Percentiles rank a stretch among this genome's conserved stretches.
Conservation (phyloP, 192 early-diverging fungal species). For the Obelidium mucronatum region DNA sequence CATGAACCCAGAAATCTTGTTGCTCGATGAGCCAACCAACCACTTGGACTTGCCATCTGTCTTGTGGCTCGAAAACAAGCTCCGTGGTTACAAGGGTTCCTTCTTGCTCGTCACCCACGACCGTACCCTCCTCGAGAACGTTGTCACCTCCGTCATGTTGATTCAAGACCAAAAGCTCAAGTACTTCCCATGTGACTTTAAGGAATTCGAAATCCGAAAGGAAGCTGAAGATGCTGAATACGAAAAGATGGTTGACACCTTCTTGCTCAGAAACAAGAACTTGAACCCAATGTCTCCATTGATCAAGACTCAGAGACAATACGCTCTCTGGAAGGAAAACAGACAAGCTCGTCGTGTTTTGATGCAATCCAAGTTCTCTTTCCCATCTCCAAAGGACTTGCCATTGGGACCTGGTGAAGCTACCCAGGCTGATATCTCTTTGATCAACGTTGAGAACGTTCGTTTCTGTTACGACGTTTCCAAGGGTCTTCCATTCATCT, state of each 20-base stretch:
- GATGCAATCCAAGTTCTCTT: conserved; percentile 56
- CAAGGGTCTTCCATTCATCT: conserved; percentile 58
- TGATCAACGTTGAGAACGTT: conserved; percentile 75
- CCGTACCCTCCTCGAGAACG: conserved; percentile 78
- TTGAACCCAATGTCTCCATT: conserved; percentile 67
- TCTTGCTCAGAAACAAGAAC: conserved; percentile 66
- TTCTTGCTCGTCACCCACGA: conserved; percentile 88
- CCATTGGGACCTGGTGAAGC: conserved; percentile 51
- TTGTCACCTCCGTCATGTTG: conserved; percentile 83
- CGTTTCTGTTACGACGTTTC: conserved; percentile 75
- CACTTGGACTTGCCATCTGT: conserved; percentile 78
- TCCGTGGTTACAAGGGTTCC: conserved; percentile 71
- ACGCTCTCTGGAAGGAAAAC: conserved; percentile 13
- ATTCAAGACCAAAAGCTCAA: conserved; percentile 84
- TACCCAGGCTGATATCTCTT: conserved; percentile 78
- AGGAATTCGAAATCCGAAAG: conserved; percentile 37
- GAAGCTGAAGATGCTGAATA: conserved; percentile 30
- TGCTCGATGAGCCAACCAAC: conserved; percentile 88
- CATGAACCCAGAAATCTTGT: conserved; percentile 80
- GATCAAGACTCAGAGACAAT: conserved; percentile 45
- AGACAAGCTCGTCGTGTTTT: conserved; percentile 19
- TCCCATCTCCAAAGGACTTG: conserved; percentile 78
- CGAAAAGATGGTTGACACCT: conserved; percentile 33
- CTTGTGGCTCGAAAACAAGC: conserved; percentile 72
- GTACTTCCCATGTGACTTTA: conserved; percentile 56